A percentile compares a stretch with the other conserved stretches of the same genome.
Conservation (phyloP, 352 stramenopile species). For the Phytophthora hybrid region DNA sequence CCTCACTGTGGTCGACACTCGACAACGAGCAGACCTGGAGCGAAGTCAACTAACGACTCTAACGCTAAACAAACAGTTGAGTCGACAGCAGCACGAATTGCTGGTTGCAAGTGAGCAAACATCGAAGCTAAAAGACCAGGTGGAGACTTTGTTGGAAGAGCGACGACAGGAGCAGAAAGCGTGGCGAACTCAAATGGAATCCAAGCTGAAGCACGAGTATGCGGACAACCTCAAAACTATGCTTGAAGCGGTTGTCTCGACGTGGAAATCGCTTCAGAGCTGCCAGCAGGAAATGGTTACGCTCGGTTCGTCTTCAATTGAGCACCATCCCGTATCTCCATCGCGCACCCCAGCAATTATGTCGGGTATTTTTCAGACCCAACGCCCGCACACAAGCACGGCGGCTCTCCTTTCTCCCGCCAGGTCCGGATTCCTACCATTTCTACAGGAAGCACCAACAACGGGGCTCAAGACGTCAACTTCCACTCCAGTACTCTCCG, state of each 20-base stretch:
- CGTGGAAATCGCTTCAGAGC: slow-evolving; percentile 47
- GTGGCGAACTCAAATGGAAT: slow-evolving; percentile 42
- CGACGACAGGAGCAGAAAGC: slow-evolving; percentile 42
- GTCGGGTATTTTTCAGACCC: slow-evolving; percentile 34
- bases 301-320: slow-evolving; percentile 17
- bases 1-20: slow-evolving; percentile 25
- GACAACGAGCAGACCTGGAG: slow-evolving; percentile 43
- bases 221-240: slow-evolving; percentile 40
- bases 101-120: slow-evolving; percentile 8
- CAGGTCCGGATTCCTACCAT: slow-evolving; percentile 29
- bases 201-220: slow-evolving; percentile 43
- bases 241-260: slow-evolving; percentile 40
- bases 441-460: slow-evolving; percentile 32
- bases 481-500: slow-evolving; percentile 19
- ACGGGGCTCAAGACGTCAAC: slow-evolving; percentile 20
- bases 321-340: slow-evolving; percentile 23
- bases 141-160: slow-evolving; percentile 48
- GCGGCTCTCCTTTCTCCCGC: not conserved
- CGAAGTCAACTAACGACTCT: slow-evolving; percentile 24
- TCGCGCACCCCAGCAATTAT: slow-evolving; percentile 34
- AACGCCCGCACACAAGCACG: slow-evolving; percentile 33
- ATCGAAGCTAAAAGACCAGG: slow-evolving; percentile 40
- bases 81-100: slow-evolving; percentile 38
- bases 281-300: slow-evolving; percentile 40
- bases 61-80: slow-evolving; percentile 42